Conservation (phyloP, 257 asterid species). For the Lithospermum erythrorhizon region DNA sequence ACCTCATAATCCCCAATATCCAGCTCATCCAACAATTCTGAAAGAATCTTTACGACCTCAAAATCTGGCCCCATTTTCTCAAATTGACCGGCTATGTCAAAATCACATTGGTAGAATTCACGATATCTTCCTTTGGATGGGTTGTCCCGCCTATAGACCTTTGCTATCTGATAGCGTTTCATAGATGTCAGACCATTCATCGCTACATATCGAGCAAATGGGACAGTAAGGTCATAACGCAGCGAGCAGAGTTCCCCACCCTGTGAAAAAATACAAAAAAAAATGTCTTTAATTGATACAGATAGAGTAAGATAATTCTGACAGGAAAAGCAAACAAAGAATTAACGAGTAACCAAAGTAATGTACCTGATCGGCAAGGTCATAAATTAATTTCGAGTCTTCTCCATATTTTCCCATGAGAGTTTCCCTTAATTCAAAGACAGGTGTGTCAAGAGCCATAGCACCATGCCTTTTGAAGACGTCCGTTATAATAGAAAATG, state of each 20-base stretch:
- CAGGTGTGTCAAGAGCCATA: conserved; percentile 83
- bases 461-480: conserved; percentile 96
- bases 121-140: conserved; percentile 97
- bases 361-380: conserved; percentile 89
- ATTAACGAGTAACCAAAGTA: conserved; percentile 1
- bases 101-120: conserved; percentile 94
- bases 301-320: neutral
- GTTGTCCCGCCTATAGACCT: conserved; percentile 91
- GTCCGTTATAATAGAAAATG: conserved; percentile 53
- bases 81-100: conserved; percentile 87
- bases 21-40: conserved; percentile 82
- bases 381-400: conserved; percentile 90
- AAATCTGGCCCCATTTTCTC: conserved; percentile 95
- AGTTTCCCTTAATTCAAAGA: conserved; percentile 85
- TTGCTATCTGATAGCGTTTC: conserved; percentile 93
- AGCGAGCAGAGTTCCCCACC: conserved; percentile 98
- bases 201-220: conserved; percentile 85
- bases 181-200: conserved; percentile 82
- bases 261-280: conserved; percentile 27
- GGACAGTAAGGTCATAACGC: conserved; percentile 94
- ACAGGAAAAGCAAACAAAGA: neutral
- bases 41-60: conserved; percentile 74
- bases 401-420: conserved; percentile 98
- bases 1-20: conserved; percentile 93
- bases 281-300: neutral